Percentiles rank a stretch among this genome's conserved stretches.
phyloP scores from a whole-genome alignment of 1,139 yeast genomes.

The Blastobotrys indianensis region DNA sequence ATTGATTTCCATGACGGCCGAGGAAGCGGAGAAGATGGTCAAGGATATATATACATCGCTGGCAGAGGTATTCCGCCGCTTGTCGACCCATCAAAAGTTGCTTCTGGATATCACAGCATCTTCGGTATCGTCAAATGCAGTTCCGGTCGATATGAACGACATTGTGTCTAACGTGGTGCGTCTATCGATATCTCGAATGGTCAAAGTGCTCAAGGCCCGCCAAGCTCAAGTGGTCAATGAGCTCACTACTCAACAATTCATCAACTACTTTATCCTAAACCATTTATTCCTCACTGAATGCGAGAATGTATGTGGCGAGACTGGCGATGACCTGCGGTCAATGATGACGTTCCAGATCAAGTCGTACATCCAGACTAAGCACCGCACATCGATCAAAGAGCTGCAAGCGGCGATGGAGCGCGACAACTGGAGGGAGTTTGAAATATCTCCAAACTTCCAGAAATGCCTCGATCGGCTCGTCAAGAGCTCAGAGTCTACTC shows the following conservation, averaged over 20 bases:
- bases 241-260: constrained; percentile 46
- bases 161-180: constrained; percentile 63
- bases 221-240: constrained; percentile 58
- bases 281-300: constrained; percentile 74
- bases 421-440: constrained; percentile 77
- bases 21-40: constrained; percentile 71
- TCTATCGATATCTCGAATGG: constrained; percentile 68
- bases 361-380: constrained; percentile 54
- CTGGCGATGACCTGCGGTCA: constrained; percentile 56
- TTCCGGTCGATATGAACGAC: constrained; percentile 30
- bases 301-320: constrained; percentile 75
- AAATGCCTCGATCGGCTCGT: constrained; percentile 49
- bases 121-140: constrained; percentile 13
- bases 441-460: constrained; percentile 48
- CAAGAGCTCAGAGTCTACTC: constrained; percentile 45
- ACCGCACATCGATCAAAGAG: constrained; percentile 43
- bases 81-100: constrained; percentile 73
- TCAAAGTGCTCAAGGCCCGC: constrained; percentile 72
- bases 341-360: constrained; percentile 62
- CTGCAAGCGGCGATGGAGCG: constrained; percentile 51
- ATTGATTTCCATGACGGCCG: constrained; percentile 59
- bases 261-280: constrained; percentile 60
- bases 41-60: constrained; percentile 55
- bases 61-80: constrained; percentile 66
- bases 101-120: constrained; percentile 68